Evolutionary conservation across 2,329 filamentous ascomycete genomes (phyloP).

Genomic region (Teratosphaeria viscida): DNA sequence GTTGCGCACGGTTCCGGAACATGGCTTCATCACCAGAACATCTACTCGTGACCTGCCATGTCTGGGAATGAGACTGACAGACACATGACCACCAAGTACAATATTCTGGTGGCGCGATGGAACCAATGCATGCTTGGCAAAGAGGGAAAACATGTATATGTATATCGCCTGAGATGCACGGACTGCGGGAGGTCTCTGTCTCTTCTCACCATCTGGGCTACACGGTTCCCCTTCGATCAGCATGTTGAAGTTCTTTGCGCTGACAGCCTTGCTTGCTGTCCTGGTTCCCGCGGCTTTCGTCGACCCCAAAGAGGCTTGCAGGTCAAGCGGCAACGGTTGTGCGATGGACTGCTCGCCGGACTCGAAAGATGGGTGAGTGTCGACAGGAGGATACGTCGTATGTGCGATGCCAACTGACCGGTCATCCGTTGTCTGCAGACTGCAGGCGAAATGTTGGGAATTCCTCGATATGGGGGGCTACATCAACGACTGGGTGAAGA

Average conservation of each 20-base stretch:
- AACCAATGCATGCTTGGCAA: background rate
- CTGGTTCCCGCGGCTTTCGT: background rate
- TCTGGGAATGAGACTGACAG: background rate
- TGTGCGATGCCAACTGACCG: background rate
- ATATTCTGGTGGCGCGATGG: background rate
- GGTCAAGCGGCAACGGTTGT: background rate
- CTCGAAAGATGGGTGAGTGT: background rate
- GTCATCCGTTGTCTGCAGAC: background rate
- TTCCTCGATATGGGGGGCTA: background rate
- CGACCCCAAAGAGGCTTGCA: background rate
- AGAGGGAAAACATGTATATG: background rate
- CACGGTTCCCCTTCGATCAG: background rate
- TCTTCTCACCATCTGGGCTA: too few species aligned
- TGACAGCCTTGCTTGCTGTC: background rate
- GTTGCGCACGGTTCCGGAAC: background rate
- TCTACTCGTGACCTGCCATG: background rate
- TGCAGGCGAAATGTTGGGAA: background rate
- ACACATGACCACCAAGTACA: background rate
- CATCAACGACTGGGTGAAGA: background rate
- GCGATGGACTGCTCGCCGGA: background rate
- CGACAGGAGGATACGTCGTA: background rate
- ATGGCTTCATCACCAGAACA: background rate
- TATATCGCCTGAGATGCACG: background rate
- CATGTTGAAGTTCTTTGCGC: background rate
- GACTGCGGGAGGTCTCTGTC: too few species aligned